A percentile compares a stretch with the other conserved stretches of the same genome.
Evolutionary conservation across 2,329 filamentous ascomycete species (phyloP).

Genomic region (Aurifilum marmelostoma): DNA sequence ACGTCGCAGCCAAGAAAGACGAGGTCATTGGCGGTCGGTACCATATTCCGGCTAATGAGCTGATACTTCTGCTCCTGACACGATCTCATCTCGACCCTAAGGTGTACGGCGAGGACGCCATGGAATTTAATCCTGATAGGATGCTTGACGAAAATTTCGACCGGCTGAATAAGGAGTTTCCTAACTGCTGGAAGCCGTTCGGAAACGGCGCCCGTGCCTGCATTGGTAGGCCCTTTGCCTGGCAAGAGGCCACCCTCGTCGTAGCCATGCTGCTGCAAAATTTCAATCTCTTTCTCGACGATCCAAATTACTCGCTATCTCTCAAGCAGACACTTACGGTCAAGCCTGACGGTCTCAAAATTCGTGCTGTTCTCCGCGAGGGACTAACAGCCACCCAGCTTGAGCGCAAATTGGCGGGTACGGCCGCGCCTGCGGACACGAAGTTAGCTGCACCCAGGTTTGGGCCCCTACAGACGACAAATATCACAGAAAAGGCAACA

Average conservation of each 20-base stretch:
- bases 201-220: slow-evolving; percentile 48
- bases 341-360: not conserved
- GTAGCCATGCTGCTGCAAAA: slow-evolving; percentile 47
- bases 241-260: slow-evolving; percentile 47
- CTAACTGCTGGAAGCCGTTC: slow-evolving; percentile 44
- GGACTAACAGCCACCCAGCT: not conserved
- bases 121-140: slow-evolving; percentile 30
- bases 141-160: slow-evolving; percentile 30
- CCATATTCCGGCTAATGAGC: slow-evolving; percentile 21
- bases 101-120: slow-evolving; percentile 30
- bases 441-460: not conserved
- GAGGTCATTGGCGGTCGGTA: not conserved
- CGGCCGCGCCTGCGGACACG: not conserved
- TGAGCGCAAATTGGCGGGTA: not conserved
- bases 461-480: not conserved
- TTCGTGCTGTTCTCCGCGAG: not conserved
- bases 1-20: not conserved
- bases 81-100: slow-evolving; percentile 27
- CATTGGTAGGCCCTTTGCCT: slow-evolving; percentile 48
- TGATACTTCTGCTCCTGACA: slow-evolving; percentile 24
- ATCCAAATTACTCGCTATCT: slow-evolving; percentile 47
- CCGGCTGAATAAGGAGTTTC: slow-evolving; percentile 31
- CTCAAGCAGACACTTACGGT: slow-evolving; percentile 40
- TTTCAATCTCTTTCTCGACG: slow-evolving; percentile 47
- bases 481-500: not conserved